Percentiles rank a stretch among this genome's conserved stretches.
phyloP scores from a whole-genome alignment of 129 eudicot species.

The Ambrosia trifida region DNA sequence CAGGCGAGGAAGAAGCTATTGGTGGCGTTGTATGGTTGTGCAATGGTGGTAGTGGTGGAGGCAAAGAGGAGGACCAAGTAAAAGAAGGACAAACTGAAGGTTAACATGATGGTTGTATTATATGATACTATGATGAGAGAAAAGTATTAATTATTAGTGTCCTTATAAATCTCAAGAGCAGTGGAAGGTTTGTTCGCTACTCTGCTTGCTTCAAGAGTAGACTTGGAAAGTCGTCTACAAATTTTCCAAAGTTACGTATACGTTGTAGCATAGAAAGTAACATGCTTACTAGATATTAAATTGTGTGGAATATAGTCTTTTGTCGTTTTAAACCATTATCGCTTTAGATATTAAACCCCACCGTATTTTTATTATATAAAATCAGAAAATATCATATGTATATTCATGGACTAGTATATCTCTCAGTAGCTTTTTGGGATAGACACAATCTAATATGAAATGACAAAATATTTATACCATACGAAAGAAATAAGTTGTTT shows the following conservation, averaged over 20 bases:
- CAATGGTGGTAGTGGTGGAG: background rate
- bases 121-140: too few relatives aligned
- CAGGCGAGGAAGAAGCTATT: conserved; percentile 31
- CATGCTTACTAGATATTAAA: background rate
- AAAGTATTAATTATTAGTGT: background rate
- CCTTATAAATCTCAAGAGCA: background rate
- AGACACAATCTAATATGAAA: too few relatives aligned
- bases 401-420: too few relatives aligned
- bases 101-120: conserved; percentile 20
- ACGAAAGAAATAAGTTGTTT: too few relatives aligned
- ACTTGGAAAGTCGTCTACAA: conserved; percentile 13
- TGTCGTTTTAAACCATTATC: too few relatives aligned
- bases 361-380: too few relatives aligned
- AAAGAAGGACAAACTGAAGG: conserved; percentile 8
- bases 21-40: conserved; percentile 26
- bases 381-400: too few relatives aligned
- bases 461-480: too few relatives aligned
- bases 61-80: background rate
- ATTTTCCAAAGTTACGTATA: background rate
- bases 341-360: too few relatives aligned
- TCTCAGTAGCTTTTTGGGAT: too few relatives aligned
- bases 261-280: background rate
- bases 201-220: background rate
- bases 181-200: background rate
- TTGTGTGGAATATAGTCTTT: background rate